Percentiles rank a stretch among this genome's conserved stretches.
Evolutionary conservation across 768 basidiomycete genomes (phyloP).

Genomic region (Psilocybe tampanensis): DNA sequence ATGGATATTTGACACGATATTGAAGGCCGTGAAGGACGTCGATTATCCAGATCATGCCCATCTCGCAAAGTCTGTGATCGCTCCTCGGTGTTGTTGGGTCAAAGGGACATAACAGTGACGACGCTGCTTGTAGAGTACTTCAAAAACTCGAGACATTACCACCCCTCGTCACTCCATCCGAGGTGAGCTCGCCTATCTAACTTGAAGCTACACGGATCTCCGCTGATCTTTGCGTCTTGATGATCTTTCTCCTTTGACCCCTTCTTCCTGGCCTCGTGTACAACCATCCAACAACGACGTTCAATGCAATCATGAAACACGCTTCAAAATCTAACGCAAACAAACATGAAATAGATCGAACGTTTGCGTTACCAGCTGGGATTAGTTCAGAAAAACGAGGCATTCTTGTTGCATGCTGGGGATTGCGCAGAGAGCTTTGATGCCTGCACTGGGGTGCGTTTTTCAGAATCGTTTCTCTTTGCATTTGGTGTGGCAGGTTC

Average conservation of each 20-base stretch:
- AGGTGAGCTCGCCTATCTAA: conserved; percentile 52
- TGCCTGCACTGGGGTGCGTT: conserved; percentile 80
- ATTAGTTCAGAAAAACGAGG: conserved; percentile 82
- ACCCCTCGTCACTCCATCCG: conserved; percentile 89
- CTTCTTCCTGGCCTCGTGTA: conserved; percentile 10
- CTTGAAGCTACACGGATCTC: conserved; percentile 30
- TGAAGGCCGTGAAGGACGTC: conserved; percentile 51
- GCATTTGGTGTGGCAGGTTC: neutral
- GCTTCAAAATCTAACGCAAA: neutral
- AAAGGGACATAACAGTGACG: neutral
- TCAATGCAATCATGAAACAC: neutral
- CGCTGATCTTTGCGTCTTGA: conserved; percentile 9
- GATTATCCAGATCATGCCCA: conserved; percentile 67
- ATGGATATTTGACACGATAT: neutral
- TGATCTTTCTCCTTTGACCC: conserved; percentile 5
- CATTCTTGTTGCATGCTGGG: conserved; percentile 95
- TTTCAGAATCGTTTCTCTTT: neutral
- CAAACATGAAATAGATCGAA: conserved; percentile 58
- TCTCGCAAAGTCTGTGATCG: conserved; percentile 51
- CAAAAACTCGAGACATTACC: conserved; percentile 77
- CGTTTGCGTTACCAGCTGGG: conserved; percentile 78
- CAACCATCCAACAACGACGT: conserved; percentile 1
- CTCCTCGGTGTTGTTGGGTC: neutral
- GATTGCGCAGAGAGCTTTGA: conserved; percentile 98
- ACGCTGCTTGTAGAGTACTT: conserved; percentile 57